Evolutionary conservation across 1,139 yeast genomes (phyloP), one percentile per base, ranked within the genome.

Genomic region (Kluyveromyces sp.): DNA sequence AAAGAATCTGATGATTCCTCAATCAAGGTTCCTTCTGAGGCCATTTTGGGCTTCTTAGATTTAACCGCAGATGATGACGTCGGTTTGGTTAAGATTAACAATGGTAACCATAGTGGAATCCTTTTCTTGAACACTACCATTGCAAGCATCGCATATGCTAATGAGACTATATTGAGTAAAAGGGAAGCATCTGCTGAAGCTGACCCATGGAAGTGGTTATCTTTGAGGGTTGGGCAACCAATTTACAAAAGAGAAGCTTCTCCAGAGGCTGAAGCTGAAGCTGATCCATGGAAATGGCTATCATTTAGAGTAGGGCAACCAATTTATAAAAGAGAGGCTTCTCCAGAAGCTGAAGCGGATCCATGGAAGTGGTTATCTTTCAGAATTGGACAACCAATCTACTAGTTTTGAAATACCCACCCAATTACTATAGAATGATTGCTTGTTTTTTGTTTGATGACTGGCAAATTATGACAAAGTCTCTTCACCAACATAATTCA

Each of bases 51-150:
- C 8, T 60, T 55, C 47, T 42, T 61, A 31, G 64, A 60, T 43
- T 50, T 61, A 27, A 55, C 56, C 26, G 56, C 50, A 28, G 51
- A 51, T 1, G 64, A 60, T 39, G 45, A 60, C 45, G 57, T 57
- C 6, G 47, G 59, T 30, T 43, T 55, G 37, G 63, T 63, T 37
- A 15, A 15, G 21, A 50, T 59, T 25, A 37, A 53, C 25, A 60
- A 60, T 40, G 53, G 52, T 4, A 59, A 62, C 15, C 50, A 48
- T 32, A 52, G 51, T 30, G 65, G 64, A 42, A 26, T 61, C 8
- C 42, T 61, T 34, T 57, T 62, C 43, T 53, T 61, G 28, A 62
- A 62, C 52, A 50, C 63, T 6, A 61, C 64, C 4, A 53, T 62
- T 45, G 50, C 53, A n/a, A 52, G 49, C 21, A 43, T 45, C 28